phyloP scores from a whole-genome alignment of 73 alveolate species.

The Paramecium octaurelia region DNA sequence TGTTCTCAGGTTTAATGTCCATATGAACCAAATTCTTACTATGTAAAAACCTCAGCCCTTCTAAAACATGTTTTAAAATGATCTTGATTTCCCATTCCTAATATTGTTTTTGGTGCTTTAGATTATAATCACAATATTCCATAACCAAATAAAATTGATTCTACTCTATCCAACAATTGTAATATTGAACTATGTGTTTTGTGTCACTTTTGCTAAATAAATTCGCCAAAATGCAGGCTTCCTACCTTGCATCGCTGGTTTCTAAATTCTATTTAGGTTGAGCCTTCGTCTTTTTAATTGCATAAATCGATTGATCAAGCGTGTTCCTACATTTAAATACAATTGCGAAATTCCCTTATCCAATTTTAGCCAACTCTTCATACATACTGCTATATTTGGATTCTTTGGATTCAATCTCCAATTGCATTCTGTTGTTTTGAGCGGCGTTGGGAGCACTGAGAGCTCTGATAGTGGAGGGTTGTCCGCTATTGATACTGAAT shows the following conservation, averaged over 20 bases:
- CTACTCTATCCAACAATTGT: background rate
- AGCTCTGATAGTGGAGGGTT: background rate
- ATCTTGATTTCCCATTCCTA: constrained; percentile 15
- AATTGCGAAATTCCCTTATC: constrained; percentile 1
- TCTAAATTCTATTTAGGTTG: background rate
- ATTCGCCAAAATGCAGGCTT: constrained; percentile 14
- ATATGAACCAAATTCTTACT: background rate
- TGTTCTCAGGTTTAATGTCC: constrained; percentile 45
- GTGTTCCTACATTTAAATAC: background rate
- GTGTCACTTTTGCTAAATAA: background rate
- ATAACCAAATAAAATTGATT: background rate
- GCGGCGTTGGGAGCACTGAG: background rate
- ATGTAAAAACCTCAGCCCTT: background rate
- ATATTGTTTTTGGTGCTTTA: background rate
- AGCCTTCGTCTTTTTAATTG: background rate
- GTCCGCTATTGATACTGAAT: background rate
- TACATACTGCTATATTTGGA: background rate
- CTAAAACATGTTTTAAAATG: background rate
- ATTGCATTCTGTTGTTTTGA: background rate
- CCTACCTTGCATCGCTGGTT: background rate
- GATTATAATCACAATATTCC: constrained; percentile 33
- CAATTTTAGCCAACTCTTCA: background rate
- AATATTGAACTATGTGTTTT: background rate
- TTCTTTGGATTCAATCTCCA: background rate
- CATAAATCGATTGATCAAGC: background rate